phyloP scores from a whole-genome alignment of 1,284 basidiomycete genomes.

The Microbotryum intermedium region DNA sequence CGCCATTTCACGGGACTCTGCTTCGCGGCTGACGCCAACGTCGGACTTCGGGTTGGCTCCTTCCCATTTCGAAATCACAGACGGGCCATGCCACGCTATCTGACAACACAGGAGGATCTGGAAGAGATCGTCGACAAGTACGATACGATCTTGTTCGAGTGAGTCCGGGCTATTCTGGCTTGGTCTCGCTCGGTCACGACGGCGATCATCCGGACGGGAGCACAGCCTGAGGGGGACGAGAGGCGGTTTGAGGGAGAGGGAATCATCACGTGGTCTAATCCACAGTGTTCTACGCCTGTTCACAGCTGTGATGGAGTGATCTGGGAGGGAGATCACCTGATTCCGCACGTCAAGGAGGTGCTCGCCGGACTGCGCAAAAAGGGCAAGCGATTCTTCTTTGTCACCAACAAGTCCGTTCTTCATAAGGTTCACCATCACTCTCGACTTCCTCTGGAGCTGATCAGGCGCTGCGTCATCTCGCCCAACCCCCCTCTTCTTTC shows the following conservation, averaged over 20 bases:
- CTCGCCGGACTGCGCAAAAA: constrained; percentile 25
- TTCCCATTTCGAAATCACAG: no score
- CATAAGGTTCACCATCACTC: neutral
- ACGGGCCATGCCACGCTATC: constrained; percentile 1
- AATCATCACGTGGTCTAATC: neutral
- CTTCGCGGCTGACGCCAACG: no score
- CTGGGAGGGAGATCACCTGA: constrained; percentile 33
- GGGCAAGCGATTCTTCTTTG: constrained; percentile 60
- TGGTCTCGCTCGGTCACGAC: neutral
- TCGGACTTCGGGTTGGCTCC: no score
- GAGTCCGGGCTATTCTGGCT: constrained; percentile 58
- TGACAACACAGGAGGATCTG: constrained; percentile 7
- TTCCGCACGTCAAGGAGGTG: constrained; percentile 23
- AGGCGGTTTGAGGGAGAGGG: constrained; percentile 1
- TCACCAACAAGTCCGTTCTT: constrained; percentile 23
- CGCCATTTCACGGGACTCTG: no score
- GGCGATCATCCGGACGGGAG: no score
- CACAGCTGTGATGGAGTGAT: constrained; percentile 30
- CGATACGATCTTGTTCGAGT: constrained; percentile 93
- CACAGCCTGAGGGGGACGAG: neutral
- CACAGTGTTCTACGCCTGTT: neutral
- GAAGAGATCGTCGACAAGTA: constrained; percentile 53
- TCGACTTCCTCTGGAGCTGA: neutral
- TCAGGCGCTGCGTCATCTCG: neutral
- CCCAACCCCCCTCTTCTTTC: no score